These are phyloP conservation scores for Agaricus blazei DNA, from an alignment of 768 basidiomycete genomes.

Conservation along the genomic window DNA sequence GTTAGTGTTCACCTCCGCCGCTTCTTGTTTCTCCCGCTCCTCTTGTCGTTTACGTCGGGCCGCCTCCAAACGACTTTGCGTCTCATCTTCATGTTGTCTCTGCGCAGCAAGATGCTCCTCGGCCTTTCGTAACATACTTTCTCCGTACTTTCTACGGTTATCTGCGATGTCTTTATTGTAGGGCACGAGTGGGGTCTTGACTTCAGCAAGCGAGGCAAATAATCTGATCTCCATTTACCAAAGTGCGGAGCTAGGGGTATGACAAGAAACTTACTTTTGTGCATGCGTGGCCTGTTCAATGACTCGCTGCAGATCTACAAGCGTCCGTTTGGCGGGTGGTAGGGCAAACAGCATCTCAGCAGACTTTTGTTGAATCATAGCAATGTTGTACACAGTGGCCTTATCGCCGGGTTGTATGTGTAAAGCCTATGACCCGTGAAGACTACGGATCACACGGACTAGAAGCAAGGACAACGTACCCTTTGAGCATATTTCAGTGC, in stretches of 20 bases:
- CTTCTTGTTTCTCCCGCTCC: slow-evolving; percentile 65
- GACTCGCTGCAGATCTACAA: slow-evolving; percentile 73
- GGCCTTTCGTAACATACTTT: slow-evolving; percentile 74
- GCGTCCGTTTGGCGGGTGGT: slow-evolving; percentile 67
- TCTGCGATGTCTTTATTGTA: slow-evolving; percentile 87
- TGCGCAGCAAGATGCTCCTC: slow-evolving; percentile 78
- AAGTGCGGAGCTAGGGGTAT: background rate
- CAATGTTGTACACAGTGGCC: slow-evolving; percentile 89
- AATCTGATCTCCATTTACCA: slow-evolving; percentile 38
- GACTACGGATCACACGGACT: slow-evolving; percentile 1
- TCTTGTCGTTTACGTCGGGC: slow-evolving; percentile 77
- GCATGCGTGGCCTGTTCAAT: slow-evolving; percentile 81
- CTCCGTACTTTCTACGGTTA: slow-evolving; percentile 86
- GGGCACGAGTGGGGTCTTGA: slow-evolving; percentile 62
- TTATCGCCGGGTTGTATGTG: slow-evolving; percentile 86
- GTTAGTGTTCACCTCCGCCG: slow-evolving; percentile 50
- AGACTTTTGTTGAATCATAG: slow-evolving; percentile 97
- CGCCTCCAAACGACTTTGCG: slow-evolving; percentile 65
- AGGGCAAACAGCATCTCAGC: slow-evolving; percentile 84
- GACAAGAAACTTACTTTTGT: slow-evolving; percentile 57
- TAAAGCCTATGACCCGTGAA: slow-evolving; percentile 52
- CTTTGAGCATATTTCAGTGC: slow-evolving; percentile 80
- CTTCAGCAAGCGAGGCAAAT: slow-evolving; percentile 78
- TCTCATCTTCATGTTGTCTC: slow-evolving; percentile 64
- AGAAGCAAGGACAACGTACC: slow-evolving; percentile 33